Base-by-base conservation (phyloP, 306 rosid genomes). In the Dalbergia cultrata region DNA sequence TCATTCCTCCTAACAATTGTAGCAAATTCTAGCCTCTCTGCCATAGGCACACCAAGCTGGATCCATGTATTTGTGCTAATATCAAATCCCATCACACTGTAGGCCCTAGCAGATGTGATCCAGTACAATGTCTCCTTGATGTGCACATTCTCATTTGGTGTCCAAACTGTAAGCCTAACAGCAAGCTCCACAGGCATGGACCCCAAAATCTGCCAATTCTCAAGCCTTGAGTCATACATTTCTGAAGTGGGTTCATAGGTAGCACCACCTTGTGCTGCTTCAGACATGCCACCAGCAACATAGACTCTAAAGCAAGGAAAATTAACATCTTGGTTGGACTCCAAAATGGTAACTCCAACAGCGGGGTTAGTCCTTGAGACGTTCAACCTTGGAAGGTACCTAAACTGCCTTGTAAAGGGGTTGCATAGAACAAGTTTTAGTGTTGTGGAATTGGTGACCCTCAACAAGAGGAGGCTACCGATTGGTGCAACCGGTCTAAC, bases 101-200 rank as follows among this genome's bases (percentile, higher is more conserved):
- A 92, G 0, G 87, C 95, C 66, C 92, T 85, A 0, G 97, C 97
- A 0, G 97, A 91, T 5, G 98, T 94, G 33, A 92, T 81, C 97
- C 97, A 94, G 7, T 92, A 92, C 45, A 94, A 37, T 8, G 75
- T 83, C n/a, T 86, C 86, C 31, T 71, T 67, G 0, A 86, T 75
- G 64, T 45, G 78, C 5, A 91, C 93, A 44, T 86, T 80, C 76
- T 92, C 93, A 52, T 87, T 90, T 4, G 93, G 93, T 16, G 97
- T 91, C 98, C 98, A 92, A 12, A 94, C 89, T 0, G 93, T 92
- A 0, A 94, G 88, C 82, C 98, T 92, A 54, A 91, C 90, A 0
- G 97, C 82, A 76, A 88, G 88, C 33, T 94, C 97, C 67, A 87
- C 69, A 0, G 93, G 93, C 72, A 84, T 54, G 9, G 85, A 52